Evolutionary conservation across 164 flowering plant genomes (phyloP), one percentile per base, ranked within the genome.

Genomic region (Cinnamomum micranthum): DNA sequence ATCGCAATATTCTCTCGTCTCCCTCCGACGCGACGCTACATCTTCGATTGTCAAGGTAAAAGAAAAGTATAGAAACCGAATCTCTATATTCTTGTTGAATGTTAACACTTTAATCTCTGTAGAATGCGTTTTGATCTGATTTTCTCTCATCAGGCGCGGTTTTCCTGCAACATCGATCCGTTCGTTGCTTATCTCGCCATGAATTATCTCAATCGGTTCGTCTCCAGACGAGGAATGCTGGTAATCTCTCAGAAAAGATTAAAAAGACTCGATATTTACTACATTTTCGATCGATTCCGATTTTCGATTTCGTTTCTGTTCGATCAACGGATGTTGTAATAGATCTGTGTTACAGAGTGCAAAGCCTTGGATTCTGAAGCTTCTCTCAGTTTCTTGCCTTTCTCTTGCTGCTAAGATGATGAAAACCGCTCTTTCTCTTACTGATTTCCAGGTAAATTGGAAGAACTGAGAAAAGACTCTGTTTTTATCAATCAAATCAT

Each of bases 351-450:
- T 83, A 74, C 82, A 91, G 96, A 71, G 82, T 74, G 81, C 79
- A 50, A 85, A 88, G 71, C 86, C 87, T 31, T 92, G 97, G 97
- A 81, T 87, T 5, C 47, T 81, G 1, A 78, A 67, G 77, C 88
- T 91, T 55, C 74, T 88, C 19, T 82, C 87, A 6, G 22, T 86
- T 12, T 77, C 91, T 5, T 87, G 92, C 70, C 50, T 82, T 28
- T 87, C 92, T 51, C 75, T 92, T 0, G 91, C 97, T 0, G 82
- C 84, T 22, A 92, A 92, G 79, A 89, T 92, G 94, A 84, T 68
- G 65, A 81, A 84, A 76, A 72, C 77, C 19, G 83, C 84, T 50
- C 75, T 79, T 74, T 80, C 82, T 33, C 64, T 82, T 17, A 19
- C 83, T 28, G 87, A 84, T 80, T 73, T 86, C 73, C 90, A 87